Evolutionary conservation across 163 green algal genomes (phyloP), one percentile per base, ranked within the genome.

Genomic region (Trebouxia gelatinosa): DNA sequence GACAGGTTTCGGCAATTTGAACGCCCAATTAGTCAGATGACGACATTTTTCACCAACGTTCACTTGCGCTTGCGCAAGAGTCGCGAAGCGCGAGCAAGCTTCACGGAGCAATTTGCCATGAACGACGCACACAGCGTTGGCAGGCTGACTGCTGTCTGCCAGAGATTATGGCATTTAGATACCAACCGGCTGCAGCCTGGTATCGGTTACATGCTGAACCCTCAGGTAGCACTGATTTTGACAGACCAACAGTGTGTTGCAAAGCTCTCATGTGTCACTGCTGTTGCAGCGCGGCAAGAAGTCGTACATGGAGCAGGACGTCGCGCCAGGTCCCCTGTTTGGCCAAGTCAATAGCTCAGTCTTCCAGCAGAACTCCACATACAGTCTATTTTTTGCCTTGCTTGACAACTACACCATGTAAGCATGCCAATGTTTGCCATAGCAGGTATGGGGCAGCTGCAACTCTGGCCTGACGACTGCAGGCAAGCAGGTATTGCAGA

Each of bases 361-460:
- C 0, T 79, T 86, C 13, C 90, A 86, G 80, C 61, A 82, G 38
- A 78, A 81, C 19, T 80, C 80, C 9, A 93, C 87, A 2, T 94
- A 86, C 62, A 9, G 81, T 2, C 83, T 85, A 37, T 93, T 94
- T 71, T 89, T 87, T 74, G 74, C 84, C 26, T 82, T 94, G 51
- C 83, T 93, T n/a, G 88, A 94, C 82, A 94, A 94, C 82, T 93
- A 94, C 77, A 35, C 82, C 31, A 43, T 43, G 46, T 61, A 62
- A 61, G 16, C 48, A 19, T n/a, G 16, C 19, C 48, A 19, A 58
- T 58, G 16, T 58, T 16, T n/a, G 48, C 16, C 48, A 58, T n/a
- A 58, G 48, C 48, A n/a, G 48, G 16, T n/a, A 32, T 39, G 6
- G 78, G 28, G 37, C 46, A 61, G 34, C 39, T 40, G 1, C 66